phyloP scores from a whole-genome alignment of 2,329 filamentous ascomycete species.

The Pseudogymnoascus sp. region DNA sequence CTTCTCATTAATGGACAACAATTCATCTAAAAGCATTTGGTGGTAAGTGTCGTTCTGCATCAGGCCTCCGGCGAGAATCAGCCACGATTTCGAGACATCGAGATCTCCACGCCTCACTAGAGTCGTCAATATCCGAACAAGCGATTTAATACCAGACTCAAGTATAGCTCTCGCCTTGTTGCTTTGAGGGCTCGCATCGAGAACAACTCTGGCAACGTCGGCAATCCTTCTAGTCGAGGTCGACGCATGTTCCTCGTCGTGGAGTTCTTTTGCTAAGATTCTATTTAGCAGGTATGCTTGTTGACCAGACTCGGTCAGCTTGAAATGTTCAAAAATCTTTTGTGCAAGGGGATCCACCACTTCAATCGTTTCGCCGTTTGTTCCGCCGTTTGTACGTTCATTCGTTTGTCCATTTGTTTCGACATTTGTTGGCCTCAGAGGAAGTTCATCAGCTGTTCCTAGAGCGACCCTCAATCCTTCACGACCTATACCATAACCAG shows the following conservation, averaged over 20 bases:
- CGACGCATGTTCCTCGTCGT: not conserved
- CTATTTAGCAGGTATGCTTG: not conserved
- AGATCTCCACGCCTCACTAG: not conserved
- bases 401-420: no score
- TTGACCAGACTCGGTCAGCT: not conserved
- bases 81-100: not conserved
- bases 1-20: not conserved
- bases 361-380: not conserved
- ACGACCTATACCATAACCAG: conserved; percentile 34
- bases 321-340: not conserved
- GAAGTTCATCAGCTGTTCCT: not conserved
- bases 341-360: not conserved
- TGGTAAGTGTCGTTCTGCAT: not conserved
- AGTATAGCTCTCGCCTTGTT: not conserved
- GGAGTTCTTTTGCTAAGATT: not conserved
- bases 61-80: not conserved
- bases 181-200: not conserved
- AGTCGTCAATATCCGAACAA: not conserved
- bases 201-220: not conserved
- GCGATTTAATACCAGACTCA: not conserved
- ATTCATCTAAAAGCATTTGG: not conserved
- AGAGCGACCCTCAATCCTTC: conserved; percentile 2
- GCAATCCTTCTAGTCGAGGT: not conserved
- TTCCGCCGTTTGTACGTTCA: no score
- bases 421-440: not conserved